Conservation (phyloP, 2,329 filamentous ascomycete species). For the Monilinia laxa region DNA sequence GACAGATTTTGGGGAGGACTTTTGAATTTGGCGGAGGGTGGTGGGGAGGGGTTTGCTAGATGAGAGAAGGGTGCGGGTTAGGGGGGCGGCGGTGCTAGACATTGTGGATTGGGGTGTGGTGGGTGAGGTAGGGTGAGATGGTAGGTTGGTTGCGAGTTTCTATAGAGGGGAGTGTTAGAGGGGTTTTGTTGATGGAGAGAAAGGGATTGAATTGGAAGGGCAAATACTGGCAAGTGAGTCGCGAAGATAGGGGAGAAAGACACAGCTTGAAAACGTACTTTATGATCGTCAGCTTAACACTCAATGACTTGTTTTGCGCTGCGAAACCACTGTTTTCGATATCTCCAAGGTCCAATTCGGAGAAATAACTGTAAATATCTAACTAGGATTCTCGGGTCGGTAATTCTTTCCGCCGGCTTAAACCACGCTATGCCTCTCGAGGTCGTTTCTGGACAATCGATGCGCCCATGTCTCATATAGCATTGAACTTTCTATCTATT, state of each 20-base stretch:
- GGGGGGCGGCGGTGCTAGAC: background rate
- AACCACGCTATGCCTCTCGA: slow-evolving; percentile 7
- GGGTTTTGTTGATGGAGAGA: background rate
- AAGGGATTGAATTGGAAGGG: background rate
- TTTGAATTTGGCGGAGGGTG: background rate
- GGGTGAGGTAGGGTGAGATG: background rate
- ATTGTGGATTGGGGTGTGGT: background rate
- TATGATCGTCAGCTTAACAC: background rate
- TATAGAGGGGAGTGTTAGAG: slow-evolving; percentile 3
- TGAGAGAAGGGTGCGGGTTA: slow-evolving; percentile 9
- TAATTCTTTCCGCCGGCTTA: slow-evolving; percentile 10
- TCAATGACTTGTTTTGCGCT: slow-evolving; percentile 11
- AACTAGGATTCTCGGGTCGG: slow-evolving; percentile 22
- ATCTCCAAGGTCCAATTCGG: background rate
- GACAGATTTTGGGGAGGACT: slow-evolving; percentile 3
- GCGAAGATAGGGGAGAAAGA: background rate
- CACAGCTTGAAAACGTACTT: background rate
- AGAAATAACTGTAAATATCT: slow-evolving; percentile 18
- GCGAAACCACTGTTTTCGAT: background rate
- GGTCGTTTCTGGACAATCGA: slow-evolving; percentile 5
- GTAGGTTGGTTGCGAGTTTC: background rate
- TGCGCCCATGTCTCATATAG: background rate
- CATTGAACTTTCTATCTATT: slow-evolving; percentile 4
- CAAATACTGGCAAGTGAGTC: background rate
- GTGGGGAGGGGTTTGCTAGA: background rate